Evolutionary conservation across 2,329 filamentous ascomycete genomes (phyloP).

Genomic region (Thielaviopsis cerberus): DNA sequence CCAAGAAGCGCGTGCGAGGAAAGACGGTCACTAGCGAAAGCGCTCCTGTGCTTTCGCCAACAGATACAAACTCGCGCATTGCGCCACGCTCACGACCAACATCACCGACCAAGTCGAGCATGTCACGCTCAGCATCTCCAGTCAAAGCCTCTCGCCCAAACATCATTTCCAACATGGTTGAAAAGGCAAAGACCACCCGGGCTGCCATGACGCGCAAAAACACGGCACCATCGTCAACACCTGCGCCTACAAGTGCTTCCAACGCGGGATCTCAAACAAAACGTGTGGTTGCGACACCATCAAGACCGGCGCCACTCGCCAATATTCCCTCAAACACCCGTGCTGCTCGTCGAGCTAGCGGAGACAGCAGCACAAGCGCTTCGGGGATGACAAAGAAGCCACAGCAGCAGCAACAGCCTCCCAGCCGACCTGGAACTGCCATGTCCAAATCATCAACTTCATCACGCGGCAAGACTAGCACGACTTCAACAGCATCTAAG

Average conservation of each 20-base stretch:
- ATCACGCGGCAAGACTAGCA: constrained; percentile 25
- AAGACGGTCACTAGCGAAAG: constrained; percentile 23
- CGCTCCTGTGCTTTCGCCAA: constrained; percentile 56
- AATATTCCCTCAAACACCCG: constrained; percentile 18
- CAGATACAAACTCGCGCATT: constrained; percentile 61
- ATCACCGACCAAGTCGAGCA: constrained; percentile 14
- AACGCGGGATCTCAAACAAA: constrained; percentile 15
- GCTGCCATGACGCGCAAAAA: constrained; percentile 28
- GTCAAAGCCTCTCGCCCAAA: constrained; percentile 28
- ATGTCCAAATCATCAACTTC: constrained; percentile 20
- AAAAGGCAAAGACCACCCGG: constrained; percentile 39
- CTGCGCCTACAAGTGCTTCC: constrained; percentile 25
- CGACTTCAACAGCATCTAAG: constrained; percentile 34
- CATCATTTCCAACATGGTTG: constrained; percentile 37
- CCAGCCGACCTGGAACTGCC: constrained; percentile 18
- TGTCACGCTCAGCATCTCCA: constrained; percentile 29
- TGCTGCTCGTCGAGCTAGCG: constrained; percentile 40
- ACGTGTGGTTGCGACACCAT: constrained; percentile 14
- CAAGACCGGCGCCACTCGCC: constrained; percentile 26
- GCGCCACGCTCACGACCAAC: constrained; percentile 22
- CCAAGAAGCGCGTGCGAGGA: constrained; percentile 47
- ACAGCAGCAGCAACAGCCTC: constrained; percentile 34
- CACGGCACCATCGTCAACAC: constrained; percentile 26
- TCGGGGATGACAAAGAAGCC: neutral
- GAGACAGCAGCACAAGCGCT: constrained; percentile 29